Conservation (phyloP, 768 basidiomycete species). For the Leccinellum rugosiceps region DNA sequence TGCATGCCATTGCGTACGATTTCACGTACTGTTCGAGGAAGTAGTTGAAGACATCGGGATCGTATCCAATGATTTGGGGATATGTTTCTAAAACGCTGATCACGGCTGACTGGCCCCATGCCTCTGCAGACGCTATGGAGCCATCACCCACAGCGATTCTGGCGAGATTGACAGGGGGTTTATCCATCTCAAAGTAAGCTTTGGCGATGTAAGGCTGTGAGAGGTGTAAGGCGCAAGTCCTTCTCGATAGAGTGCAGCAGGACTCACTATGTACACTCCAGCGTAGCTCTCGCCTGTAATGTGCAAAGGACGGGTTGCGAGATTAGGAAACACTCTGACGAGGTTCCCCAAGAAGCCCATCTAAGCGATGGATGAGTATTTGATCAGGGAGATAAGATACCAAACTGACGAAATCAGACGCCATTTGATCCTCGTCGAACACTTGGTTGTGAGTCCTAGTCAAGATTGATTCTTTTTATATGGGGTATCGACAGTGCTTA, state of each 20-base stretch:
- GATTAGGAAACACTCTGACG: constrained; percentile 69
- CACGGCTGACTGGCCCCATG: constrained; percentile 53
- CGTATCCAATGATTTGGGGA: constrained; percentile 74
- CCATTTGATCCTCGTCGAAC: constrained; percentile 65
- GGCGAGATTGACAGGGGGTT: constrained; percentile 64
- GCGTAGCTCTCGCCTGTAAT: constrained; percentile 76
- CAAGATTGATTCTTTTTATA: not conserved
- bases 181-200: constrained; percentile 57
- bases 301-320: constrained; percentile 63
- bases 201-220: constrained; percentile 72
- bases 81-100: constrained; percentile 66
- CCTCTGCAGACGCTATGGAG: constrained; percentile 47
- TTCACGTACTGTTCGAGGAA: constrained; percentile 62
- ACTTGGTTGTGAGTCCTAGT: constrained; percentile 38
- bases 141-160: constrained; percentile 74
- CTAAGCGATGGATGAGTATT: constrained; percentile 32
- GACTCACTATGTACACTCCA: constrained; percentile 63
- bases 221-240: not conserved
- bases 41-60: constrained; percentile 60
- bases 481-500: constrained; percentile 24
- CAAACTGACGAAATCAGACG: constrained; percentile 41
- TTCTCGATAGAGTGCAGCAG: not conserved
- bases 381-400: not conserved
- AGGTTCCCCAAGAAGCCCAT: constrained; percentile 71
- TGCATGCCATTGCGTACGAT: not conserved